phyloP scores from a whole-genome alignment of 164 flowering plant genomes.

The Umbellularia californica region DNA sequence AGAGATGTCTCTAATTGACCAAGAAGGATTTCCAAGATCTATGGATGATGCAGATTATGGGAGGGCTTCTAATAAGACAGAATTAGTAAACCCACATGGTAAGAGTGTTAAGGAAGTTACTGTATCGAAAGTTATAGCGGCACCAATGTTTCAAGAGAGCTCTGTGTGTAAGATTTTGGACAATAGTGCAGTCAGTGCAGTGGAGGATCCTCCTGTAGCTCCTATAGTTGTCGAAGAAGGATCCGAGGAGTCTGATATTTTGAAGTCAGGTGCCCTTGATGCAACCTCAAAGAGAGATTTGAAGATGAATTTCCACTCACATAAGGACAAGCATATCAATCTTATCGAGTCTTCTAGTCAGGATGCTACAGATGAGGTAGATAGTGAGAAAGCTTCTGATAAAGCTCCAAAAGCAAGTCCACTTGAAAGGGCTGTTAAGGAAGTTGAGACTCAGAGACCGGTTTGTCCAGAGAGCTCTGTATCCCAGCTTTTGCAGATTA shows the following conservation, averaged over 20 bases:
- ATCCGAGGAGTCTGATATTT: constrained; percentile 20
- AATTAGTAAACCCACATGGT: constrained; percentile 9
- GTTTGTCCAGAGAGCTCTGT: constrained; percentile 53
- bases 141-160: constrained; percentile 61
- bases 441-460: constrained; percentile 23
- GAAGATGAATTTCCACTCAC: constrained; percentile 41
- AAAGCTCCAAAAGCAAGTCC: constrained; percentile 15
- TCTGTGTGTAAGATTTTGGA: constrained; percentile 29
- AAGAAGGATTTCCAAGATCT: constrained; percentile 24
- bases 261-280: constrained; percentile 24
- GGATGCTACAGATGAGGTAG: constrained; percentile 18
- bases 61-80: constrained; percentile 16
- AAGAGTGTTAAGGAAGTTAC: constrained; percentile 18
- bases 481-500: constrained; percentile 28
- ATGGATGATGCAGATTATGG: constrained; percentile 7
- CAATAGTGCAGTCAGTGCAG: constrained; percentile 27
- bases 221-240: constrained; percentile 17
- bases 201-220: constrained; percentile 19
- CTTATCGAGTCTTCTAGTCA: constrained; percentile 41
- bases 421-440: constrained; percentile 18
- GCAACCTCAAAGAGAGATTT: constrained; percentile 16
- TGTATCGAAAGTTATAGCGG: constrained; percentile 31
- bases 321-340: constrained; percentile 38
- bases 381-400: constrained; percentile 11
- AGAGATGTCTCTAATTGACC: constrained; percentile 13